These are phyloP conservation scores for Phytophthora nicotianae DNA, from an alignment of 352 stramenopile species.

Conservation along the genomic window DNA sequence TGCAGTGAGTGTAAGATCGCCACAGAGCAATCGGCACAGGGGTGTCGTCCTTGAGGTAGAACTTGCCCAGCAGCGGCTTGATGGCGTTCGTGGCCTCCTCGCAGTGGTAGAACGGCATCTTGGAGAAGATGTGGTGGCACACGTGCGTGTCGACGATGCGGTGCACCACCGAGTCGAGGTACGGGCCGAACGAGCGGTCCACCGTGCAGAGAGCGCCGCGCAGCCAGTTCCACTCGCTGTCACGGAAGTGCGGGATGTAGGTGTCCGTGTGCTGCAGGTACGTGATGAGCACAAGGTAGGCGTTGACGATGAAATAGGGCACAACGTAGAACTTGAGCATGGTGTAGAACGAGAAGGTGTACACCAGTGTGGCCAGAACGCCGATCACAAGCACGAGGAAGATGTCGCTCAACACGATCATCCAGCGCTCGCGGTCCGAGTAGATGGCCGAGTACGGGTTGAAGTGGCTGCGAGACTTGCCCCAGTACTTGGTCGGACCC, in stretches of 20 bases:
- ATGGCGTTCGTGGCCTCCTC: constrained; percentile 94
- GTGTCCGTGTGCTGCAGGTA: constrained; percentile 98
- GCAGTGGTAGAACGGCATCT: constrained; percentile 99
- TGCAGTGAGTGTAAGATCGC: constrained; percentile 92
- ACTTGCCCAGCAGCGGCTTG: constrained; percentile 93
- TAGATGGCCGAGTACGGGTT: constrained; percentile 96
- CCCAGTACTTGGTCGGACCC: constrained; percentile 89
- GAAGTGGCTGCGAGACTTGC: constrained; percentile 94
- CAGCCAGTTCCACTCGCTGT: constrained; percentile 96
- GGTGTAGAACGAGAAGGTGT: constrained; percentile 74
- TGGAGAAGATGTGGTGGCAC: constrained; percentile 98
- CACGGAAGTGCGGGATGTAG: constrained; percentile 96
- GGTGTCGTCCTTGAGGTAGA: constrained; percentile 96
- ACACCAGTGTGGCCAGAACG: constrained; percentile 56
- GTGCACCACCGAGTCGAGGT: constrained; percentile 97
- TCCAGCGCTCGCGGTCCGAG: constrained; percentile 89
- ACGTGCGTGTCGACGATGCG: constrained; percentile 98
- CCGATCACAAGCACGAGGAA: constrained; percentile 82
- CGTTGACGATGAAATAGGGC: constrained; percentile 96
- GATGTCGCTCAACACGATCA: constrained; percentile 94
- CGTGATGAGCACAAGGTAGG: constrained; percentile 97
- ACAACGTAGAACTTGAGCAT: constrained; percentile 95
- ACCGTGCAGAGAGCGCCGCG: constrained; percentile 97
- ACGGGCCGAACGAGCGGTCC: constrained; percentile 95
- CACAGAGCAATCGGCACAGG: constrained; percentile 91